Evolutionary conservation across 768 basidiomycete species (phyloP).

Genomic region (Fomitopsis serialis): DNA sequence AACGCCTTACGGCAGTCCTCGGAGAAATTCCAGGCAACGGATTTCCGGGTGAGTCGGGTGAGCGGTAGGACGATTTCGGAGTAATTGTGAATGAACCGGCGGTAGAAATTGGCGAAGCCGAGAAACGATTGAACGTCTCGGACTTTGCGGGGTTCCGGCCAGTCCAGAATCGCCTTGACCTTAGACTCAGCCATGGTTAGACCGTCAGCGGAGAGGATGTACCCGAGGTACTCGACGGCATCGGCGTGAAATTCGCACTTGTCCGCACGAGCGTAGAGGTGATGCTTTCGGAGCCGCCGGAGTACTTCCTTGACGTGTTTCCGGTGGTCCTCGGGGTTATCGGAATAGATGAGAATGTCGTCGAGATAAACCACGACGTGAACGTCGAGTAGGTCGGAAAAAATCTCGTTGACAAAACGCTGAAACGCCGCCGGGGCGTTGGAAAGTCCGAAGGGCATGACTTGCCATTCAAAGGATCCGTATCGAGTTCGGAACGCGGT

Average conservation of each 20-base stretch:
- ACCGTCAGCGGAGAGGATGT: slow-evolving; percentile 26
- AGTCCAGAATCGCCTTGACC: slow-evolving; percentile 26
- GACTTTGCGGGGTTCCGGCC: slow-evolving; percentile 22
- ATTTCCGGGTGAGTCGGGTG: slow-evolving; percentile 23
- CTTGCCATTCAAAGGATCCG: slow-evolving; percentile 28
- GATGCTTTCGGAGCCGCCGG: slow-evolving; percentile 21
- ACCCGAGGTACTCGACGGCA: slow-evolving; percentile 37
- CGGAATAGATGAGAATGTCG: slow-evolving; percentile 15
- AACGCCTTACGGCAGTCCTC: slow-evolving; percentile 18
- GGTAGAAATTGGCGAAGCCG: slow-evolving; percentile 29
- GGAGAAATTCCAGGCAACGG: slow-evolving; percentile 16
- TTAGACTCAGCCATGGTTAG: slow-evolving; percentile 37
- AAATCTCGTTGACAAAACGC: slow-evolving; percentile 10
- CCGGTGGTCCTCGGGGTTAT: slow-evolving; percentile 10
- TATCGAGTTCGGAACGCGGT: slow-evolving; percentile 33
- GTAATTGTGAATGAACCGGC: slow-evolving; percentile 27
- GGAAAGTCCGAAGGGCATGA: slow-evolving; percentile 31
- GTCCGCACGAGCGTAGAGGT: slow-evolving; percentile 24
- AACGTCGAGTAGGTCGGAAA: slow-evolving; percentile 10
- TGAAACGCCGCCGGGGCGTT: slow-evolving; percentile 18
- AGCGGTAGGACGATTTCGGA: slow-evolving; percentile 29
- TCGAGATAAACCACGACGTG: slow-evolving; percentile 21
- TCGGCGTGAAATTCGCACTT: slow-evolving; percentile 32
- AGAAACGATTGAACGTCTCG: slow-evolving; percentile 27
- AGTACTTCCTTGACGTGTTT: slow-evolving; percentile 14